Evolutionary conservation across 2,329 filamentous ascomycete species (phyloP), one percentile per base, ranked within the genome.

Genomic region (Venturia carpophila): DNA sequence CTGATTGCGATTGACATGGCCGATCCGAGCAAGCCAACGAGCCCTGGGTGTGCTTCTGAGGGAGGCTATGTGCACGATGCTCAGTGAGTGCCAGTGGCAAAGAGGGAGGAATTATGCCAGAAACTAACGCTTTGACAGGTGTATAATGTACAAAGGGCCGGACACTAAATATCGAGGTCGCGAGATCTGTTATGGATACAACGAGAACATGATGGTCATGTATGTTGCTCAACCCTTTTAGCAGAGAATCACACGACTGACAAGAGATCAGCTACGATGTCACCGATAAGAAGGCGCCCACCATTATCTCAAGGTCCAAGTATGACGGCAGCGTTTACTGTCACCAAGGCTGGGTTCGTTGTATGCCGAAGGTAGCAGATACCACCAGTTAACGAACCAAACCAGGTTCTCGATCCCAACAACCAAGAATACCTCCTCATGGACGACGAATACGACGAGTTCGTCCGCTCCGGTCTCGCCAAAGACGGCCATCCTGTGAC

Each of bases 21-120:
- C 5, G 79, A 85, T 68, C 78, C 82, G 13, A 73, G 78, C 9
- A 84, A 83, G 66, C 80, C 83, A 3, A 79, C 75, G 15, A 79
- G 76, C 24, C 80, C 82, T 10, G 84, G 83, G 55, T 86, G 83
- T 69, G 80, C 80, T 13, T 76, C 78, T 21, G 70, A 77, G n/a
- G 83, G 85, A 70, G 83, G 83, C 52, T 86, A 86, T 70, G 83
- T 85, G 13, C 83, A 86, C 71, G 83, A 86, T 69, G 83, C 83
- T 2, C 83, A 86, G 72, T 86, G 83, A 71, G 74, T 86, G 55
- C 77, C 39, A 5, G 74, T 86, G 55, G 77, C 39, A 6, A 24
- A 13, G n/a, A 11, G 6, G 19, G 27, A n/a, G 5, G 17, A n/a
- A 6, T n/a, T 4, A 9, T 7, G 15, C 52, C 30, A 19, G 15